Evolutionary conservation across 1,284 basidiomycete genomes (phyloP), one percentile per base, ranked within the genome.

Genomic region (Trichosporon sp.): DNA sequence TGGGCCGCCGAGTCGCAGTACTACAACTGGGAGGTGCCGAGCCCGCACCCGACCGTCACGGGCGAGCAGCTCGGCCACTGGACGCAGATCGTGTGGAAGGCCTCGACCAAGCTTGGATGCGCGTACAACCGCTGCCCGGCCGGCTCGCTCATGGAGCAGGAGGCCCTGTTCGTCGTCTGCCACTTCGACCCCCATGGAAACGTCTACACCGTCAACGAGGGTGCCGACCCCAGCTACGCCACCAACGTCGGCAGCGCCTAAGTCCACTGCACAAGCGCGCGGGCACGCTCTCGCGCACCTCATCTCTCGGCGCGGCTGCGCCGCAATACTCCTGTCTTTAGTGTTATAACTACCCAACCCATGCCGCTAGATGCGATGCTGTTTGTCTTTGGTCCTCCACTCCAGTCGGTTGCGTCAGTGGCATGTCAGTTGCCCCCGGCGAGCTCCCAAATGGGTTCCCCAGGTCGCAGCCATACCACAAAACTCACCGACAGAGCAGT

Each of bases 81-180:
- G 70, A 81, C 80, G 34, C 75, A 77, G 70, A 73, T 80, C 58
- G 80, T 83, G 23, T 83, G 81, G 81, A 80, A 83, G 72, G 71
- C 23, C 15, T 80, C 80, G 11, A 75, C 74, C 21, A 34, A 76
- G 65, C 38, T 83, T 31, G 81, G 81, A 13, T 82, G 81, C 65
- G 80, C 47, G 3, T 73, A 72, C 71, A 53, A 62, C 64, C 58
- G 66, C 18, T 79, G 78, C 67, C 58, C 74, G 3, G 73, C 73
- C 25, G 73, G 72, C 60, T 71, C 71, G 18, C 70, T 77, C 68
- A 73, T 75, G 65, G 69, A 58, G 4, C 51, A 67, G 31, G 51
- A 65, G 32, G 62, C 68, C 23, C 13, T 35, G 13, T 68, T 62
- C 73, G 60, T 74, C 53, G 73, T 69, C 68, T 75, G 75, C 73